phyloP scores from a whole-genome alignment of 2,329 filamentous ascomycete species.

The Exophiala spinifera region DNA sequence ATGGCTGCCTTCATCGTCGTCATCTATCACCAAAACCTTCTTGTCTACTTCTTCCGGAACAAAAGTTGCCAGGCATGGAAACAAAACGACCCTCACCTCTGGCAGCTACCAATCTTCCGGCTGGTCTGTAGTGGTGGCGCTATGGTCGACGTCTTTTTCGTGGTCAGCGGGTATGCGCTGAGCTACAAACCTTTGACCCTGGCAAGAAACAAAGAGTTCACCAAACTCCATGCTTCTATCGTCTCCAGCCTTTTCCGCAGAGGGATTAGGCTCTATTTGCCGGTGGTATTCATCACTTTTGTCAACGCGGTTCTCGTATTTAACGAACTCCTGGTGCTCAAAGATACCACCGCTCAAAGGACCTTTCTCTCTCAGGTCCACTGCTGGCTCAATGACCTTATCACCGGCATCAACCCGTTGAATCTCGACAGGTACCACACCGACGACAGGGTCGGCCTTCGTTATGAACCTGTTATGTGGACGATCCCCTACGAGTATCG shows the following conservation, averaged over 20 bases:
- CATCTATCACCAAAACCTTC: slow-evolving; percentile 22
- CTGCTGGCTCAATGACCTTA: too few species aligned
- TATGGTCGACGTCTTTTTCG: slow-evolving; percentile 45
- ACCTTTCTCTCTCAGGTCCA: too few species aligned
- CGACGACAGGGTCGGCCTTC: background rate
- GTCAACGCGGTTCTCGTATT: too few species aligned
- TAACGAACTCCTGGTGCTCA: too few species aligned
- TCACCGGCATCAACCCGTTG: background rate
- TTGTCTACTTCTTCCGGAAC: background rate
- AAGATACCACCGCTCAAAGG: too few species aligned
- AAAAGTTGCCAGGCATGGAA: background rate
- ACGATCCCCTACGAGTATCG: slow-evolving; percentile 46
- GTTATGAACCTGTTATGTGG: slow-evolving; percentile 33
- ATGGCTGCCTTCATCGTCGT: slow-evolving; percentile 31
- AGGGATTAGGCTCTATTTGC: slow-evolving; percentile 34
- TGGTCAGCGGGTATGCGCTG: slow-evolving; percentile 47
- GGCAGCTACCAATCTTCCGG: slow-evolving; percentile 5
- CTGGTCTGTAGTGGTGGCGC: slow-evolving; percentile 15
- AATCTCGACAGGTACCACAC: background rate
- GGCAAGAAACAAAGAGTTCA: background rate
- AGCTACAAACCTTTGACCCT: slow-evolving; percentile 39
- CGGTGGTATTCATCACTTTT: too few species aligned
- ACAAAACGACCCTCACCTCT: background rate
- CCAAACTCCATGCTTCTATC: background rate
- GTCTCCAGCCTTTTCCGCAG: slow-evolving; percentile 42